Percentiles rank a stretch among this genome's conserved stretches.
Conservation (phyloP, 495 filamentous ascomycete species). For the Rhizodiscina lignyota region DNA sequence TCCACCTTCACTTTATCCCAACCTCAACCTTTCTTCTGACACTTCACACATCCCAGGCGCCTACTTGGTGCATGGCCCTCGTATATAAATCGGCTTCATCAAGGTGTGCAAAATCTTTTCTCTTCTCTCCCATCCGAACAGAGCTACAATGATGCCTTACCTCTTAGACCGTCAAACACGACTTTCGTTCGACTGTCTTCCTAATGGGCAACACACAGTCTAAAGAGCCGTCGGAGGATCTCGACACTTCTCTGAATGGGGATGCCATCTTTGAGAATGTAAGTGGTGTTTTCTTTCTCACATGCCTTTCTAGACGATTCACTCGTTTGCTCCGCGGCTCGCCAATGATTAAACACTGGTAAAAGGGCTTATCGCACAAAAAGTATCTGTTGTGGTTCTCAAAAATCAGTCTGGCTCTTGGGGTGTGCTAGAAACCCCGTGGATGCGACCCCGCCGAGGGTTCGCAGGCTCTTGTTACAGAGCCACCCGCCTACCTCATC, state of each 20-base stretch:
- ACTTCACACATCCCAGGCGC: background rate
- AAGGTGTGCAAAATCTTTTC: background rate
- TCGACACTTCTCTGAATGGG: too few relatives aligned
- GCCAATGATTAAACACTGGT: slow-evolving; percentile 2
- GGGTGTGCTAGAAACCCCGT: background rate
- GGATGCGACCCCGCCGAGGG: too few relatives aligned
- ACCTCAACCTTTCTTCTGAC: background rate
- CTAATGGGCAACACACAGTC: too few relatives aligned
- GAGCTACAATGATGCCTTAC: background rate
- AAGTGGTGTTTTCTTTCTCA: too few relatives aligned
- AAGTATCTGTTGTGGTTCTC: slow-evolving; percentile 19
- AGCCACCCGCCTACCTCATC: too few relatives aligned
- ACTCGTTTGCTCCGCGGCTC: too few relatives aligned
- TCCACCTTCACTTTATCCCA: background rate
- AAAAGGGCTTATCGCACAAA: slow-evolving; percentile 5
- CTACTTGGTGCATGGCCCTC: background rate
- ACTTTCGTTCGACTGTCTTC: too few relatives aligned
- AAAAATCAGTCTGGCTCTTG: slow-evolving; percentile 1
- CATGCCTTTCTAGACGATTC: too few relatives aligned
- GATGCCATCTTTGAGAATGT: too few relatives aligned
- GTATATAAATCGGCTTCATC: background rate
- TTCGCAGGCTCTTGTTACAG: too few relatives aligned
- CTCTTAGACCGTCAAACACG: background rate
- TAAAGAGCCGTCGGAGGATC: too few relatives aligned
- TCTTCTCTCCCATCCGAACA: background rate